phyloP scores from a whole-genome alignment of 1,284 basidiomycete species.

The Trichosporon coremiiforme region DNA sequence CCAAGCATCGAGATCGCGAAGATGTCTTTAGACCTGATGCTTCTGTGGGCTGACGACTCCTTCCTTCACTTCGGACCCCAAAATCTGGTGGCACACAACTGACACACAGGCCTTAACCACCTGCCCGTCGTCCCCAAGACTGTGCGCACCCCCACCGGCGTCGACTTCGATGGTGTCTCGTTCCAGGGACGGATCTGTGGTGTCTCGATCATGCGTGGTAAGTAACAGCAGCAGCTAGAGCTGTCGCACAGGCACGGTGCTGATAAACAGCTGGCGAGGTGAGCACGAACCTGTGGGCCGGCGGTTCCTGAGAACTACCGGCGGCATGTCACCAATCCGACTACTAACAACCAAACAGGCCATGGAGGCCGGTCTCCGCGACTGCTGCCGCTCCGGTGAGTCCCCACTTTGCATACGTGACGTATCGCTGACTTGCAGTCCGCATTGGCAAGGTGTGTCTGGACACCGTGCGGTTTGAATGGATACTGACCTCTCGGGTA shows the following conservation, averaged over 20 bases:
- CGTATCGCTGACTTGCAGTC: constrained; percentile 37
- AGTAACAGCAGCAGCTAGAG: constrained; percentile 22
- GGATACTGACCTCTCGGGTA: constrained; percentile 35
- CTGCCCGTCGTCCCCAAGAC: constrained; percentile 85
- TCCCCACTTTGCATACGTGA: constrained; percentile 27
- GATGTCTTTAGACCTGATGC: neutral
- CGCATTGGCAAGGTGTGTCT: constrained; percentile 55
- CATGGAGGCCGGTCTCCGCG: constrained; percentile 90
- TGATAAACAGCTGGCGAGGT: constrained; percentile 47
- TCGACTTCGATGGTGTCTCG: constrained; percentile 79
- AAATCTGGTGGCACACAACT: constrained; percentile 7
- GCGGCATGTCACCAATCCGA: neutral
- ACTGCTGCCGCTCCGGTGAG: constrained; percentile 70
- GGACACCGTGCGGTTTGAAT: neutral
- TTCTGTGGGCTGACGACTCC: neutral
- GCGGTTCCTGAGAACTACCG: constrained; percentile 1
- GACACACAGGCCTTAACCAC: constrained; percentile 79
- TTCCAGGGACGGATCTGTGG: constrained; percentile 95
- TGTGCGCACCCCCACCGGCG: constrained; percentile 65
- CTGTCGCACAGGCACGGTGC: neutral
- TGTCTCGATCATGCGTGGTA: constrained; percentile 78
- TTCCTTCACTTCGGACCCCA: neutral
- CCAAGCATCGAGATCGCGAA: neutral
- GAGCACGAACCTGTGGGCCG: neutral
- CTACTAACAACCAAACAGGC: constrained; percentile 62